Base-by-base conservation (phyloP, 2,329 filamentous ascomycete genomes). In the Penicillium frequentans region DNA sequence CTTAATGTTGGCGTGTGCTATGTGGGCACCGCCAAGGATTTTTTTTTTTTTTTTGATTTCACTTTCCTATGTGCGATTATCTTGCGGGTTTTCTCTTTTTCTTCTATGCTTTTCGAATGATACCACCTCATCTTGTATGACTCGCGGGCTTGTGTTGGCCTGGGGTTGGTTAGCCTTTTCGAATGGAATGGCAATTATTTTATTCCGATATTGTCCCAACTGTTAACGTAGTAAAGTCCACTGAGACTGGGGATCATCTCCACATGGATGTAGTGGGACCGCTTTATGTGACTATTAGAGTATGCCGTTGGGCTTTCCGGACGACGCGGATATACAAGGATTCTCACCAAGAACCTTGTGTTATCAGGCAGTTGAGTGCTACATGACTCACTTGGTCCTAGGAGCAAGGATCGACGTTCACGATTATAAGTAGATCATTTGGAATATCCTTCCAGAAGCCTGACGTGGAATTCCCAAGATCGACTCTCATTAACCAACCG, bases 111-210 rank as follows among this genome's bases (percentile, higher is more conserved):
- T 64, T 61, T 67, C 66, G 63, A 65, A 71, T 73, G 73, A 75
- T 75, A 75, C 73, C 73, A 75, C 73, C 73, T 72, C 68, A 70
- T 68, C 58, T 58, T 66, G 61, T 67, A 61, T 66, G 63, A 58
- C 65, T 60, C 60, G 66, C 64, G 66, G 70, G 68, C 67, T 67
- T 64, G 51, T 59, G 62, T 55, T 31, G 59, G 53, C 65, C 53
- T 62, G 56, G 59, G 59, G 60, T 57, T 68, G 61, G 61, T 66
- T 70, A 64, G 58, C 59, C 66, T 63, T 68, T 65, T 68, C 67
- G 61, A 68, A 70, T 63, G 67, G 64, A 67, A 72, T 69, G 63
- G 61, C 58, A 67, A 64, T 59, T 63, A 56, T 60, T 64, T 65
- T 55, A n/a, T 42, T 46, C 44, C 42, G 29, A 27, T 23, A 51